phyloP scores from a whole-genome alignment of 2,329 filamentous ascomycete species.

The Tolypocladium cylindrosporum region DNA sequence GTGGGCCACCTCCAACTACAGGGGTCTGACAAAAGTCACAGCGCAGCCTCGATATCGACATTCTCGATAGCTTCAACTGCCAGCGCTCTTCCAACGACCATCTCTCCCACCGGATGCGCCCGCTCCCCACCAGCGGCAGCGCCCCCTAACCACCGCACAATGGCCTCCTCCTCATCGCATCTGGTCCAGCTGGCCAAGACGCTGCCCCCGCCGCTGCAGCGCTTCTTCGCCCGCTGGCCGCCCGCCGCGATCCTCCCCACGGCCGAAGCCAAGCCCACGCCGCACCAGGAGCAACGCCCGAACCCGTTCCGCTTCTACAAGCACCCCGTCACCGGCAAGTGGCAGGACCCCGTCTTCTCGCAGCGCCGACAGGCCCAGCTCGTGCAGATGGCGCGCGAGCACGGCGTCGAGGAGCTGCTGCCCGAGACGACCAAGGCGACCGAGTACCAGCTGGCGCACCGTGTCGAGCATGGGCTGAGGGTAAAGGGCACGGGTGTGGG shows the following conservation, averaged over 20 bases:
- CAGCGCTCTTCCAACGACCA: not conserved
- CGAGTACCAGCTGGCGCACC: constrained; percentile 56
- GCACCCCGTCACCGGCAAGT: constrained; percentile 68
- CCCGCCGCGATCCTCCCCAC: constrained; percentile 50
- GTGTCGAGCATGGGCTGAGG: constrained; percentile 69
- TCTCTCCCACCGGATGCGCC: constrained; percentile 1
- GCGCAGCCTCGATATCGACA: constrained; percentile 7
- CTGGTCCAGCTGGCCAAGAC: constrained; percentile 54
- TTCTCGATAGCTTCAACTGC: not conserved
- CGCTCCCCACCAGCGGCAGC: constrained; percentile 8
- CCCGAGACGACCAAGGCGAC: constrained; percentile 70
- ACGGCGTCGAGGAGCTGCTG: constrained; percentile 73
- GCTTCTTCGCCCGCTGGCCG: constrained; percentile 86
- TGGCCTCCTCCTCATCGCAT: constrained; percentile 25
- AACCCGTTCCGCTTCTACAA: constrained; percentile 79
- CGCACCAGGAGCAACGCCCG: constrained; percentile 45
- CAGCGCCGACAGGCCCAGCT: constrained; percentile 83
- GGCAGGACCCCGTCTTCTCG: constrained; percentile 76
- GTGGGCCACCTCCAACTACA: not conserved
- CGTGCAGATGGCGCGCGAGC: constrained; percentile 69
- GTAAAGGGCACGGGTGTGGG: constrained; percentile 91
- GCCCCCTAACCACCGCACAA: constrained; percentile 9
- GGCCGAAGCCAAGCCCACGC: constrained; percentile 23
- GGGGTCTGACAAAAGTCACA: constrained; percentile 1
- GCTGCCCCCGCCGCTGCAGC: constrained; percentile 67